Evolutionary conservation across 164 flowering plant species (phyloP).

Genomic region (Santalum album): DNA sequence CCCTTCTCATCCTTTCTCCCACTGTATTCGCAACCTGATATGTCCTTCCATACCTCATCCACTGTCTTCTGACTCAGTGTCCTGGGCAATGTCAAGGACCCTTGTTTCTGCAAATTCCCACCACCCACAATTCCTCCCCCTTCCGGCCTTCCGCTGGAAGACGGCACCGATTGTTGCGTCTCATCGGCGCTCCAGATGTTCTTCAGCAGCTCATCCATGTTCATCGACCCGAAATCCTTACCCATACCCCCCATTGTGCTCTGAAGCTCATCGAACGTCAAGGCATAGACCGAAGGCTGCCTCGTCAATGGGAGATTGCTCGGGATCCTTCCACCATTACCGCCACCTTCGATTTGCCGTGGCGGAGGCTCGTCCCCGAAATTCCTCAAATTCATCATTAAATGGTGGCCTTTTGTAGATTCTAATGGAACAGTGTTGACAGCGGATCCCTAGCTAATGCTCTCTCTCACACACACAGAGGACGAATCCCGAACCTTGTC

Average conservation of each 20-base stretch:
- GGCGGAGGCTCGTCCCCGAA: constrained; percentile 27
- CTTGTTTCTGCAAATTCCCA: constrained; percentile 52
- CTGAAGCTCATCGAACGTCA: constrained; percentile 75
- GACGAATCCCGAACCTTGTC: not conserved
- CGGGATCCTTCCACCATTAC: constrained; percentile 18
- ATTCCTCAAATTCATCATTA: constrained; percentile 33
- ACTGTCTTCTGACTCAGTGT: constrained; percentile 63
- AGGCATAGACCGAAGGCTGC: constrained; percentile 61
- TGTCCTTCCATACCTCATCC: constrained; percentile 65
- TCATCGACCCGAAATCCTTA: constrained; percentile 80
- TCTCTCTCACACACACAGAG: not conserved
- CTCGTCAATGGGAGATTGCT: constrained; percentile 32
- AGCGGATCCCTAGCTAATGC: constrained; percentile 9
- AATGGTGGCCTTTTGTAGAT: constrained; percentile 6
- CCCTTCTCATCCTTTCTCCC: constrained; percentile 13
- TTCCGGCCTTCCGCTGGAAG: constrained; percentile 7
- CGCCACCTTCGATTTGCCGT: constrained; percentile 13
- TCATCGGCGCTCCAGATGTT: constrained; percentile 75
- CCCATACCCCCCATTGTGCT: constrained; percentile 38
- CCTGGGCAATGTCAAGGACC: constrained; percentile 56
- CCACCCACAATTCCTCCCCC: constrained; percentile 12
- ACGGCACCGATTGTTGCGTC: constrained; percentile 26
- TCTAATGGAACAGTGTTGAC: constrained; percentile 10
- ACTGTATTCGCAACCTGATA: constrained; percentile 28
- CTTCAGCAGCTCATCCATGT: constrained; percentile 78